Base-by-base conservation (phyloP, 768 basidiomycete species). In the Boletellus ananas region DNA sequence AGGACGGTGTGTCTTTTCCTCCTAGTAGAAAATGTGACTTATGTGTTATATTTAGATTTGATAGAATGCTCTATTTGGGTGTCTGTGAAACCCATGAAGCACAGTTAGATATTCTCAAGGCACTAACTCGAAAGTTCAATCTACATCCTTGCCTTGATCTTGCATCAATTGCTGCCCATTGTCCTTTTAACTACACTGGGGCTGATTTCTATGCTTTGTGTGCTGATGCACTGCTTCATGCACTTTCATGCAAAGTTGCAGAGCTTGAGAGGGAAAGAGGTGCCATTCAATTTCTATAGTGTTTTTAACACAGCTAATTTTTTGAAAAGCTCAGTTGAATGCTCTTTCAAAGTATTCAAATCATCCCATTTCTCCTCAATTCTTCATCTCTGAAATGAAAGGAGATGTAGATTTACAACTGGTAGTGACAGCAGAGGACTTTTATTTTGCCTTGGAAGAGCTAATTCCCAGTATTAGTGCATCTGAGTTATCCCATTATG, bases 181-280 rank as follows among this genome's bases (percentile, higher is more conserved):
- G 94, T 54, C 86, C 92, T 0, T 91, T 94, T 74, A 92, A 94
- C 64, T 94, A 87, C 63, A 98, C 96, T 3, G 96, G 96, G 38
- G 96, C 96, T 36, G 96, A 99, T 66, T 94, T 98, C 55, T 98
- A 99, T 72, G 96, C 96, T 0, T 73, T 99, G 9, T 98, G 96
- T 67, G 89, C 93, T 6, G 95, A 99, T 68, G 94, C 96, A 1
- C 83, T 99, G 79, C 75, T 99, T 49, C 89, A 90, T 65, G 92
- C 96, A 10, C 95, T 99, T 85, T 84, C 91, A 18, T 74, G 89
- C 34, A 92, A 87, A 57, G 94, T 96, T 0, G 78, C 80, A 52
- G 79, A 78, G 43, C 72, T 98, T 13, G 95, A 98, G 52, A 64
- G 61, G 7, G 84, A 79, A 58, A 86, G 98, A 42, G 81, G 87